Conservation (phyloP, 179 eudicot species). For the Actinidia arguta region DNA sequence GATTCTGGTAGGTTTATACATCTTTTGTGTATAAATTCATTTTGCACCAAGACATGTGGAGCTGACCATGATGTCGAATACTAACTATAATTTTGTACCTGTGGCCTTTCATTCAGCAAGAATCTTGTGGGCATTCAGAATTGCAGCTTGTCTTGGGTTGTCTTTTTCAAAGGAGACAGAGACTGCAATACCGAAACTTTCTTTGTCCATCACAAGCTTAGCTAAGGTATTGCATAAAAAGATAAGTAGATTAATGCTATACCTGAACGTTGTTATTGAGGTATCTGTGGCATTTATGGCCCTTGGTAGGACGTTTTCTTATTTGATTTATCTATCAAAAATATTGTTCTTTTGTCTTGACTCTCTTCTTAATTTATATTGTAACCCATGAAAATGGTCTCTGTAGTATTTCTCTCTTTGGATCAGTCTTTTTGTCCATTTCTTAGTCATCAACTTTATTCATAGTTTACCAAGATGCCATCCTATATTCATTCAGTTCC, state of each 20-base stretch:
- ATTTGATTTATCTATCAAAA: not conserved
- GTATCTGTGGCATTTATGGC: not conserved
- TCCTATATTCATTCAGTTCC: conserved; percentile 24
- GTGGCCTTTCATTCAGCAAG: conserved; percentile 65
- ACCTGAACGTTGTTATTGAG: not conserved
- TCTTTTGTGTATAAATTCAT: conserved; percentile 2
- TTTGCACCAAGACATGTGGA: conserved; percentile 17
- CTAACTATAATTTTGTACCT: conserved; percentile 5
- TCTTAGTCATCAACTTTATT: conserved; percentile 3
- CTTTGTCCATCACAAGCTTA: conserved; percentile 57
- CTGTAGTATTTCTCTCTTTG: not conserved
- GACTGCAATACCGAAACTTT: conserved; percentile 55
- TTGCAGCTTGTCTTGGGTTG: conserved; percentile 92
- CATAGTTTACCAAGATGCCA: conserved; percentile 34
- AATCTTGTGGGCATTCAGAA: conserved; percentile 88
- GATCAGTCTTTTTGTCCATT: not conserved
- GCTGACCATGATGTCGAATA: not conserved
- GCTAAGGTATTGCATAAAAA: conserved; percentile 53
- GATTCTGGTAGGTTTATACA: conserved; percentile 69
- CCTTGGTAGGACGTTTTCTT: not conserved
- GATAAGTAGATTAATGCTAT: not conserved
- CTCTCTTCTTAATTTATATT: not conserved
- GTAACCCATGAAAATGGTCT: not conserved
- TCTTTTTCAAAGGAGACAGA: conserved; percentile 77
- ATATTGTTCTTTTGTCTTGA: not conserved